Percentiles rank a stretch among this genome's conserved stretches.
These are phyloP conservation scores for Akanthomyces dipterigenus DNA, from an alignment of 2,329 filamentous ascomycete species.

Conservation along the genomic window DNA sequence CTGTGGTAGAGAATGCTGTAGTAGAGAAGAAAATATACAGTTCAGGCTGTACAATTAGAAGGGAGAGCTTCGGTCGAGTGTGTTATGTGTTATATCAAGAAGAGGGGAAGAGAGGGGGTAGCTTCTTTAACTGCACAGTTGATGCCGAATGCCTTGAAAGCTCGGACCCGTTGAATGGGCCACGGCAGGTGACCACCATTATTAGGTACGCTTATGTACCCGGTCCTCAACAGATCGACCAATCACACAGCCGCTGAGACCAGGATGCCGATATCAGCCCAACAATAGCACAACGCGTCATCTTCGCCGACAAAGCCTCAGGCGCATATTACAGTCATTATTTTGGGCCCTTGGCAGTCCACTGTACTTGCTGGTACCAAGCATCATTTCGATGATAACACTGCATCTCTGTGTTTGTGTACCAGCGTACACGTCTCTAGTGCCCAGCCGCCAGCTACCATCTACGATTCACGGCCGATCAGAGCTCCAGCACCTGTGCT, in stretches of 20 bases:
- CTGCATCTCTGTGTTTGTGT: neutral
- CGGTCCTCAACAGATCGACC: slow-evolving; percentile 1
- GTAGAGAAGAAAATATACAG: neutral
- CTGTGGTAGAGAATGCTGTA: neutral
- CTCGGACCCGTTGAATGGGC: neutral
- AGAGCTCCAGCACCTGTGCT: neutral
- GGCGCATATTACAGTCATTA: neutral
- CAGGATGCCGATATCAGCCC: neutral
- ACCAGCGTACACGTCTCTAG: neutral
- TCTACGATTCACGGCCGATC: neutral
- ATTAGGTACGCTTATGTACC: neutral
- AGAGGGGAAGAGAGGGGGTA: slow-evolving; percentile 8
- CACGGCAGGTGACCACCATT: slow-evolving; percentile 6
- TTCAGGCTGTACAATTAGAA: neutral
- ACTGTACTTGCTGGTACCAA: neutral
- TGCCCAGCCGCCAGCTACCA: neutral
- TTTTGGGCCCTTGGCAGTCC: neutral
- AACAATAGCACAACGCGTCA: too few species aligned
- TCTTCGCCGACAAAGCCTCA: neutral
- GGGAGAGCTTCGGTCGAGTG: neutral
- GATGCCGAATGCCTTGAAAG: neutral
- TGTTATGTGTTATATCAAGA: neutral
- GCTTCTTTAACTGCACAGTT: neutral
- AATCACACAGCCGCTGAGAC: neutral
- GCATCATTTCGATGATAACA: neutral